phyloP scores from a whole-genome alignment of 2,329 filamentous ascomycete species.

The Neonectria punicea region DNA sequence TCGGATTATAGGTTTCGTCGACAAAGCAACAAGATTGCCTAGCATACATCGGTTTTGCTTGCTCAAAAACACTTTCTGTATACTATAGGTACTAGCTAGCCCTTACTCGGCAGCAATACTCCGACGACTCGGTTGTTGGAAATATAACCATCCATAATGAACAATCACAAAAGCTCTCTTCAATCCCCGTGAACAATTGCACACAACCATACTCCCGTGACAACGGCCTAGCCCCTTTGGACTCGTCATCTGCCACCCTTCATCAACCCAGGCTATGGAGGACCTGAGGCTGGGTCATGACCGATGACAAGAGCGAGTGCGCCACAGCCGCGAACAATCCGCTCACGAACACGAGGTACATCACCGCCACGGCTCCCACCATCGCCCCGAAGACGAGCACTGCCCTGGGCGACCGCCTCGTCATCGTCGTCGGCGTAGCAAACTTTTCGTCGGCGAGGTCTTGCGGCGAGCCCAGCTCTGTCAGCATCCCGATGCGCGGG shows the following conservation, averaged over 20 bases:
- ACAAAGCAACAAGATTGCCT: slow-evolving; percentile 8
- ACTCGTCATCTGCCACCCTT: neutral
- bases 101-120: slow-evolving; percentile 4
- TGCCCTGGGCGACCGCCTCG: slow-evolving; percentile 25
- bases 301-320: slow-evolving; percentile 31
- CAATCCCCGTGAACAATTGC: neutral
- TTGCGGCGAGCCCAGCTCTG: slow-evolving; percentile 43
- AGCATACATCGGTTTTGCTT: neutral
- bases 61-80: slow-evolving; percentile 3
- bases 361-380: slow-evolving; percentile 27
- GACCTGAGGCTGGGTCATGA: slow-evolving; percentile 33
- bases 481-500: slow-evolving; percentile 56
- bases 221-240: neutral
- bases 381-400: slow-evolving; percentile 32
- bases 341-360: slow-evolving; percentile 31
- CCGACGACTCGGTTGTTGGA: slow-evolving; percentile 17
- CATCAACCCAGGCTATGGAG: slow-evolving; percentile 30
- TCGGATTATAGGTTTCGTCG: slow-evolving; percentile 11
- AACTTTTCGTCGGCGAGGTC: slow-evolving; percentile 8
- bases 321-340: slow-evolving; percentile 29
- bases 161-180: neutral
- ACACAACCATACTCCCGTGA: neutral
- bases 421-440: slow-evolving; percentile 9
- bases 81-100: neutral
- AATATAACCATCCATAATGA: slow-evolving; percentile 8